Conservation (phyloP, 768 basidiomycete species). For the Cyclocybe cylindracea region DNA sequence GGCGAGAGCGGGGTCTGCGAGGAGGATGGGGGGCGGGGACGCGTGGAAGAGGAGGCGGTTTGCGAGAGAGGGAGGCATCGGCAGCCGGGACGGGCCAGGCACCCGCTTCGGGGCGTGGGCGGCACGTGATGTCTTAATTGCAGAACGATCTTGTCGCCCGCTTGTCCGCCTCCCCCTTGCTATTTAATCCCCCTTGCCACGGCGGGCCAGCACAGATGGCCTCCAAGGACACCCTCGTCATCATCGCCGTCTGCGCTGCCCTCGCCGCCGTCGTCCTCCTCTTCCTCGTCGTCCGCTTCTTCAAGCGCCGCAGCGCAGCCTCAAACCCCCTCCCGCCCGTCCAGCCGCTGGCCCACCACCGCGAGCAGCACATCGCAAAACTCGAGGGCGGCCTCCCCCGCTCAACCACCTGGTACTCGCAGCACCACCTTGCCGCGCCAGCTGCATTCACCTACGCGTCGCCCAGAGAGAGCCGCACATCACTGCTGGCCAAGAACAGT, state of each 20-base stretch:
- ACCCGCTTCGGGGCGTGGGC: neutral
- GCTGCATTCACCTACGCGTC: constrained; percentile 16
- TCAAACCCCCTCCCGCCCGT: constrained; percentile 60
- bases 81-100: constrained; percentile 4
- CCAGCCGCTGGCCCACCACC: constrained; percentile 64
- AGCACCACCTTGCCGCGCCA: constrained; percentile 22
- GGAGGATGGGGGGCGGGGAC: constrained; percentile 52
- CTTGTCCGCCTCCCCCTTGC: constrained; percentile 6
- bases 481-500: constrained; percentile 27
- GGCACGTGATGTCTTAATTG: too few species aligned
- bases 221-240: constrained; percentile 45
- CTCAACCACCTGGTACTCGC: constrained; percentile 20
- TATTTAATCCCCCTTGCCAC: constrained; percentile 2
- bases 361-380: constrained; percentile 50
- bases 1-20: constrained; percentile 42
- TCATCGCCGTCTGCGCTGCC: constrained; percentile 46
- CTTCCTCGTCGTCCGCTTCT: constrained; percentile 35
- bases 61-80: constrained; percentile 31
- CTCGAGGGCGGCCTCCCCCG: constrained; percentile 26
- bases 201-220: constrained; percentile 22
- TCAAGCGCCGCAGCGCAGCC: constrained; percentile 31
- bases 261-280: constrained; percentile 41
- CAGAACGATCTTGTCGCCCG: constrained; percentile 5
- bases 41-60: constrained; percentile 67
- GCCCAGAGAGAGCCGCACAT: constrained; percentile 31